Percentiles rank a stretch among this genome's conserved stretches.
These are phyloP conservation scores for Halenospora varia DNA, from an alignment of 495 filamentous ascomycete genomes.

Conservation along the genomic window DNA sequence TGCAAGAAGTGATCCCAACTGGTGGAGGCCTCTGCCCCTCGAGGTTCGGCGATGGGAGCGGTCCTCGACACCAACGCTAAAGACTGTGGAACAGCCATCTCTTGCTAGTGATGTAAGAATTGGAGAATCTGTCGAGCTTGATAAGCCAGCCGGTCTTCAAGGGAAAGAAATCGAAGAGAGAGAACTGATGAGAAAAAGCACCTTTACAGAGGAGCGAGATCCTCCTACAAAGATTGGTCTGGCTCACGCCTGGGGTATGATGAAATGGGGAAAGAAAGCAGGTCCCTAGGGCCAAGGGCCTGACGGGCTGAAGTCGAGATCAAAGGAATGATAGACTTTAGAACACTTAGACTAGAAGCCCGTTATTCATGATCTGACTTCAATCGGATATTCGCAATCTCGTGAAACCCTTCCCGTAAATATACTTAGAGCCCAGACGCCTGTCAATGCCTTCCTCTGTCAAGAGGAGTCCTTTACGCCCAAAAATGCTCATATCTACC, in stretches of 20 bases:
- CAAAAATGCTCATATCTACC: too few species aligned
- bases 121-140: conserved; percentile 35
- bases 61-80: conserved; percentile 20
- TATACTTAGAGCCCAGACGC: too few species aligned
- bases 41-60: conserved; percentile 59
- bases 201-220: conserved; percentile 38
- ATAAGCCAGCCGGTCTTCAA: conserved; percentile 36
- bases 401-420: too few species aligned
- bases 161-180: conserved; percentile 15
- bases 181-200: conserved; percentile 31
- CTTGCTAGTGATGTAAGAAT: conserved; percentile 31
- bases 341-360: too few species aligned
- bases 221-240: conserved; percentile 42
- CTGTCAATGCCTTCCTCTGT: neutral
- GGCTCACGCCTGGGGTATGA: conserved; percentile 50
- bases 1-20: conserved; percentile 43
- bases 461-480: neutral
- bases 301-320: conserved; percentile 24
- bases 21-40: conserved; percentile 60
- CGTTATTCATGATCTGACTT: too few species aligned
- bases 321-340: neutral
- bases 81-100: neutral
- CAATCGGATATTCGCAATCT: too few species aligned
- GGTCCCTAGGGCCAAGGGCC: conserved; percentile 47
- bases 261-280: conserved; percentile 49